phyloP scores from a whole-genome alignment of 345 rosid species.

The Citrus reticulata region DNA sequence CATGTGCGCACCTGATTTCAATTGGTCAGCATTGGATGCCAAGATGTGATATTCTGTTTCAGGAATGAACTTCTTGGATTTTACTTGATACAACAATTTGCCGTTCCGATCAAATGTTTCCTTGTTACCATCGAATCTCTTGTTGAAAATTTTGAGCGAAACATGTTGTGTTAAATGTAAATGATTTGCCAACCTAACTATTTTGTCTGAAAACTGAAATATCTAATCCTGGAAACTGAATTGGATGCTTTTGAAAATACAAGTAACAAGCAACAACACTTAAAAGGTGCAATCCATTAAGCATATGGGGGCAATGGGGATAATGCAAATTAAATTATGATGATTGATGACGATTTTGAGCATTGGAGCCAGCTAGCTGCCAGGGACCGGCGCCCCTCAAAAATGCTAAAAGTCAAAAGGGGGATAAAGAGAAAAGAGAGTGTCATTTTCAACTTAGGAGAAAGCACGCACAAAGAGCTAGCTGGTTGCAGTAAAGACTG shows the following conservation, averaged over 20 bases:
- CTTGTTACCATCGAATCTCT: neutral
- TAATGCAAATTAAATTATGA: no score
- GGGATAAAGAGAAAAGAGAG: neutral
- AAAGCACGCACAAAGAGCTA: neutral
- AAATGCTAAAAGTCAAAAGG: constrained; percentile 5
- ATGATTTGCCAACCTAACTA: no score
- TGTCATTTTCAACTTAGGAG: neutral
- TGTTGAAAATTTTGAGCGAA: neutral
- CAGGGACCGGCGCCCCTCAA: neutral
- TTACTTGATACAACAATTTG: neutral
- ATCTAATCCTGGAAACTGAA: no score
- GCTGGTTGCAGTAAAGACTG: neutral
- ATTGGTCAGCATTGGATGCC: constrained; percentile 20
- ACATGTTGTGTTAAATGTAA: neutral
- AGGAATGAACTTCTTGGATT: constrained; percentile 1
- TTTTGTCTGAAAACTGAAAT: no score
- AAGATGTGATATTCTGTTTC: neutral
- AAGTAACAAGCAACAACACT: no score
- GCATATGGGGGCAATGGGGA: no score
- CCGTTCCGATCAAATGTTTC: neutral
- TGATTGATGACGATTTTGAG: neutral
- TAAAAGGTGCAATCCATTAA: no score
- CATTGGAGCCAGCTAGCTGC: neutral
- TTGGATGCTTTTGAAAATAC: no score
- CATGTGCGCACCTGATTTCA: constrained; percentile 1